Evolutionary conservation across 148 eudicot genomes (phyloP), one percentile per base, ranked within the genome.

Genomic region (Salicornia ramosissima): DNA sequence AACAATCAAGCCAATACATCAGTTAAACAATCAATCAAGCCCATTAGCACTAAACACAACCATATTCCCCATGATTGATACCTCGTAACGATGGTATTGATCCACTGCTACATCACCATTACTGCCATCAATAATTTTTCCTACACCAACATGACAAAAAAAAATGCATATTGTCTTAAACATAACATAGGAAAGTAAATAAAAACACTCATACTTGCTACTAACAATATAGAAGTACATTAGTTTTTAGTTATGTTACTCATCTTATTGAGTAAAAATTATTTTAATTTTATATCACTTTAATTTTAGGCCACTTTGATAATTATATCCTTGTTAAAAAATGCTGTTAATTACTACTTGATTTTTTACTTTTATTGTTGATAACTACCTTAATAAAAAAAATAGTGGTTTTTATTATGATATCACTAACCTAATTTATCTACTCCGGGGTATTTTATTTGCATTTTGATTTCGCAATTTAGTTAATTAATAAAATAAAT

Each of bases 11-110:
- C 28, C 42, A 14, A 52, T 40, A 26, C 6, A 21, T 28, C n/a
- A n/a, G n/a, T n/a, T n/a, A n/a, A n/a, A n/a, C n/a, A n/a, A n/a
- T n/a, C n/a, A n/a, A n/a, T n/a, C n/a, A n/a, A 31, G 42, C 11
- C 40, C 19, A 36, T 69, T 47, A 31, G 13, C 12, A 10, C 33
- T 12, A 21, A 22, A 33, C 10, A 36, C 26, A 62, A 25, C 29
- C 59, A 54, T 25, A 7, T 26, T 26, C 15, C 31, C 16, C 31
- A 24, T 54, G 31, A 54, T 54, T 54, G 2, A 54, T 54, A 86
- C 96, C 96, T 89, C 87, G 85, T 89, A 89, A 58, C 87, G 91
- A 80, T 89, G 85, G 61, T 85, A 89, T 69, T 89, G 96, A 80
- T 89, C 91, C n/a, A 89, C 89, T 29, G 96, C 81, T 28, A 87